phyloP scores from a whole-genome alignment of 371 early-diverging fungal species.

The Mortierella sp. region DNA sequence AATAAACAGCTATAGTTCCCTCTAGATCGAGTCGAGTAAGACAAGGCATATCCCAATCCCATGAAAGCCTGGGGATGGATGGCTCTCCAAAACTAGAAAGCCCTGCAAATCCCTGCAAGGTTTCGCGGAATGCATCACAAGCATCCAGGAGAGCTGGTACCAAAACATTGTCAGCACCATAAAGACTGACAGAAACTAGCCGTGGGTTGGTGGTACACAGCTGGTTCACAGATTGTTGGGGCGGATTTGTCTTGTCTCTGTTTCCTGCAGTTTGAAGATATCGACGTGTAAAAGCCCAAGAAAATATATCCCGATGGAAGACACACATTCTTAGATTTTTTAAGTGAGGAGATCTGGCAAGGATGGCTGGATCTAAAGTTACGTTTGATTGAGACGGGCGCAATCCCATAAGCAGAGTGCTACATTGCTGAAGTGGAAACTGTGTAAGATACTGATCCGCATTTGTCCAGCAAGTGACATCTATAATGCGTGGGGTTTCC shows the following conservation, averaged over 20 bases:
- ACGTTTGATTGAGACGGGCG: background rate
- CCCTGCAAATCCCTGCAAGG: slow-evolving; percentile 6
- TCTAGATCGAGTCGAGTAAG: slow-evolving; percentile 26
- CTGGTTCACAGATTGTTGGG: no score
- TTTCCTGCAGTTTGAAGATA: background rate
- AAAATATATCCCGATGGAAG: slow-evolving; percentile 24
- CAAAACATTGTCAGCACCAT: slow-evolving; percentile 10
- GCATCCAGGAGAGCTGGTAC: slow-evolving; percentile 21
- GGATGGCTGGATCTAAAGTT: background rate
- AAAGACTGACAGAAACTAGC: slow-evolving; percentile 11
- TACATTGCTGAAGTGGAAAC: slow-evolving; percentile 24
- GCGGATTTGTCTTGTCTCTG: background rate
- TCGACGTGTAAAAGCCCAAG: slow-evolving; percentile 12
- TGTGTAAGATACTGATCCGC: slow-evolving; percentile 13
- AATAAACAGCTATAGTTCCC: slow-evolving; percentile 31
- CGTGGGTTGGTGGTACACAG: background rate
- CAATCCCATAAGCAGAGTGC: slow-evolving; percentile 21
- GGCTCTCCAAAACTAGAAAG: slow-evolving; percentile 16
- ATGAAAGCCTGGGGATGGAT: background rate
- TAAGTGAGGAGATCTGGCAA: background rate
- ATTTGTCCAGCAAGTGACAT: slow-evolving; percentile 26
- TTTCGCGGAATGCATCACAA: slow-evolving; percentile 7
- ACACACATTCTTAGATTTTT: slow-evolving; percentile 20
- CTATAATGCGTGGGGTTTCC: slow-evolving; percentile 18
- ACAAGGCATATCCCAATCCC: slow-evolving; percentile 20